Base-by-base conservation (phyloP, 768 basidiomycete genomes). In the Leccinum subtestaceum region DNA sequence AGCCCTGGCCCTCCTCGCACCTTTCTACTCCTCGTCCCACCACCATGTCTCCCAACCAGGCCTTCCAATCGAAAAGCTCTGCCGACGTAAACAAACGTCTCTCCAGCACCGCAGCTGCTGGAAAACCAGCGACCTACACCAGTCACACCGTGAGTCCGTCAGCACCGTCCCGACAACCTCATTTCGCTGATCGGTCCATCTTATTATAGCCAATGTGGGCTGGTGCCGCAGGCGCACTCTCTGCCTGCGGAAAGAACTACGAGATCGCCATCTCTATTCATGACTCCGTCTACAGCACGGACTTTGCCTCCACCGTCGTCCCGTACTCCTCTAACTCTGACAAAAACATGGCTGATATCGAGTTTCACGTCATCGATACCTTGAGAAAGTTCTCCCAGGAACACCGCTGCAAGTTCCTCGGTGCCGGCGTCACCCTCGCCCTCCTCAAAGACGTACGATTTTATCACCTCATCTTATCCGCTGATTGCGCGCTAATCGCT, bases 371-470 rank as follows among this genome's bases (percentile, higher is more conserved):
- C 62, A 67, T 90, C 57, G 74, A 83, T n/a, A 81, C 81, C 11
- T 72, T 93, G 54, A 83, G 84, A 70, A 83, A 84, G 65, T 92
- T 93, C 77, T 84, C 85, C 49, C 75, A 78, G 27, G 87, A 88
- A 63, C 91, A 93, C 70, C 73, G 92, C 23, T 89, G 90, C 82
- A 92, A 93, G 78, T 91, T 93, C 78, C 79, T 93, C 61, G 90
- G 90, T 64, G 87, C 88, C 5, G 91, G 91, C 65, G 81, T 94
- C 57, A 89, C 91, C 43, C 73, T 91, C 54, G 69, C 76, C 25
- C 78, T 94, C 59, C 79, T 92, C 65, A 82, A 81, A 66, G 89
- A 91, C 79, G 88, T 87, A 55, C 43, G 43, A 19, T 43, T 69
- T 69, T 64, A 53, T 40, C 56, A 43, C 53, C 60, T 10, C 47